phyloP scores from a whole-genome alignment of 2,329 filamentous ascomycete species.

The Penicillium concentricum region DNA sequence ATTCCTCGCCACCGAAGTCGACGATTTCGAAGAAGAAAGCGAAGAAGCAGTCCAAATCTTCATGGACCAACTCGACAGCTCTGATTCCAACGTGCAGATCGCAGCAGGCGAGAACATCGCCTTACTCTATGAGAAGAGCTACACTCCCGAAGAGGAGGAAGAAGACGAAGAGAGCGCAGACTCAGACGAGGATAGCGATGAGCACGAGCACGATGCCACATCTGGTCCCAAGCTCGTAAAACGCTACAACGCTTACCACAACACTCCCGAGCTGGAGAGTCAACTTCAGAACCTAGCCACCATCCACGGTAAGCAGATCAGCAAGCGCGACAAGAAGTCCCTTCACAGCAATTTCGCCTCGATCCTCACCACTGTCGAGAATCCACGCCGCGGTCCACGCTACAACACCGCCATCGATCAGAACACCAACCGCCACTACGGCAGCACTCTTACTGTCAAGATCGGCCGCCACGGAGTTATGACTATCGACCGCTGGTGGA shows the following conservation, averaged over 20 bases:
- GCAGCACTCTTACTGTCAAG: conserved; percentile 61
- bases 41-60: conserved; percentile 75
- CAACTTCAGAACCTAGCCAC: conserved; percentile 60
- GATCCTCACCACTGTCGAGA: conserved; percentile 64
- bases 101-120: conserved; percentile 79
- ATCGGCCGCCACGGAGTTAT: conserved; percentile 59
- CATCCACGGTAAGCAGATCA: conserved; percentile 60
- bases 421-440: conserved; percentile 59
- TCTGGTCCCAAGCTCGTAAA: conserved; percentile 53
- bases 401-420: conserved; percentile 65
- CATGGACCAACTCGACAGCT: conserved; percentile 79
- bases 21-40: conserved; percentile 70
- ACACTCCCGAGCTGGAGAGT: conserved; percentile 60
- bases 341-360: conserved; percentile 67
- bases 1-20: conserved; percentile 73
- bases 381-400: conserved; percentile 64
- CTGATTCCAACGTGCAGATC: conserved; percentile 69
- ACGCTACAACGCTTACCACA: conserved; percentile 66
- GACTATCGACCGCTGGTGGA: conserved; percentile 72
- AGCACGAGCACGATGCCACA: conserved; percentile 43
- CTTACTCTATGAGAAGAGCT: conserved; percentile 74
- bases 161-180: conserved; percentile 53
- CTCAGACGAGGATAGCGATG: conserved; percentile 38
- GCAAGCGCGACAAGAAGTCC: conserved; percentile 65
- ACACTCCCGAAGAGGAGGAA: conserved; percentile 58